A percentile compares a stretch with the other conserved stretches of the same genome.
These are phyloP conservation scores for Phyllosticta ampelicida DNA, from an alignment of 2,329 filamentous ascomycete species.

Conservation along the genomic window DNA sequence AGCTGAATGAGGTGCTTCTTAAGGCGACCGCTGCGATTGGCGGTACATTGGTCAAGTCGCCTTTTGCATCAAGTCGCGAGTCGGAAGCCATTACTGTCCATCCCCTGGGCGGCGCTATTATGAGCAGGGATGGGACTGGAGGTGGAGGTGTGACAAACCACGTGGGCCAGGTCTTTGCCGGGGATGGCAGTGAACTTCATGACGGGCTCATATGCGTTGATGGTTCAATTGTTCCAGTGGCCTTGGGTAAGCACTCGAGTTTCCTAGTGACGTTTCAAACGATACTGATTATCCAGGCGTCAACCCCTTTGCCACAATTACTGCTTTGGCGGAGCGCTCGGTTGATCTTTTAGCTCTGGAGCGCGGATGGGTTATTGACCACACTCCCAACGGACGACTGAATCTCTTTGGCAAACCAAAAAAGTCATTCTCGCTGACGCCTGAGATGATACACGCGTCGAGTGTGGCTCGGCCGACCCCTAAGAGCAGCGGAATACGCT, in stretches of 20 bases:
- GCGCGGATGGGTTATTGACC: constrained; percentile 35
- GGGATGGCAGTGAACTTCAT: constrained; percentile 41
- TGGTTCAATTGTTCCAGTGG: constrained; percentile 49
- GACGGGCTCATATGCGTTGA: constrained; percentile 52
- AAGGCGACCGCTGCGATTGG: constrained; percentile 48
- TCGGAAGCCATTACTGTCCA: constrained; percentile 51
- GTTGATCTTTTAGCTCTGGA: constrained; percentile 41
- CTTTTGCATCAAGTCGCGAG: constrained; percentile 38
- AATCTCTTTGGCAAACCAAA: constrained; percentile 11
- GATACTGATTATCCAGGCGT: constrained; percentile 25
- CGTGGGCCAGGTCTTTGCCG: constrained; percentile 48
- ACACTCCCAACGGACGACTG: constrained; percentile 18
- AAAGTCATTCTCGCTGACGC: background rate
- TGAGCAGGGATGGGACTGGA: constrained; percentile 49
- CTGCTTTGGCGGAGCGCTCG: constrained; percentile 55
- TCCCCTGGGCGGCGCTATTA: constrained; percentile 54
- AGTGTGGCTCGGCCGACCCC: constrained; percentile 13
- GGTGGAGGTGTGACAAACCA: constrained; percentile 51
- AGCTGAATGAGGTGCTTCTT: constrained; percentile 42
- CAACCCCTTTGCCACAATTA: constrained; percentile 60
- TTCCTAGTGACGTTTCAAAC: background rate
- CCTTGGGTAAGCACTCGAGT: constrained; percentile 36
- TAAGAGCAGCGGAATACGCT: constrained; percentile 40
- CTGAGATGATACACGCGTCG: background rate
- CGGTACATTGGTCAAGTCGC: constrained; percentile 49